Evolutionary conservation across 768 basidiomycete genomes (phyloP).

Genomic region (Termitomyces sp.): DNA sequence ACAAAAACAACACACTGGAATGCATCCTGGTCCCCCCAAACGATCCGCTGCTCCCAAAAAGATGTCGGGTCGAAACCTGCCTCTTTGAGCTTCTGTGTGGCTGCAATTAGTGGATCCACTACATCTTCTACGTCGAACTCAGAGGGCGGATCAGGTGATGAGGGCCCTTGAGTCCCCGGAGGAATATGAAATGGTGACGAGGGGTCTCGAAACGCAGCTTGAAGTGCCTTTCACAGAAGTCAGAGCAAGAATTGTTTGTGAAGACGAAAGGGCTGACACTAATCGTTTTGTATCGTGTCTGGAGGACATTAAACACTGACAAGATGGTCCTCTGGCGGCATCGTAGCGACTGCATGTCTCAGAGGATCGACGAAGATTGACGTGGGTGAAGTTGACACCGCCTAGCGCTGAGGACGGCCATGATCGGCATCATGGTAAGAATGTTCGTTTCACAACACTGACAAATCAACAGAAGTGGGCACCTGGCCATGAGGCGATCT

Average conservation of each 20-base stretch:
- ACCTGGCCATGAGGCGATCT: too few species aligned
- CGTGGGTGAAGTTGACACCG: background rate
- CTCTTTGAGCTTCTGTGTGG: constrained; percentile 32
- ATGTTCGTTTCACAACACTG: background rate
- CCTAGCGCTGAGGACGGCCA: background rate
- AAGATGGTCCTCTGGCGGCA: background rate
- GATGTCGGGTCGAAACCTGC: constrained; percentile 56
- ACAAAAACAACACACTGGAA: constrained; percentile 52
- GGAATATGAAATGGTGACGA: constrained; percentile 61
- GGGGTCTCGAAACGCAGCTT: constrained; percentile 57
- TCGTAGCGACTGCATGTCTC: constrained; percentile 2
- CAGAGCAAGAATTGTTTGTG: background rate
- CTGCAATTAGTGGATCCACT: constrained; percentile 30
- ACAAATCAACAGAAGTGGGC: background rate
- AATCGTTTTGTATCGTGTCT: constrained; percentile 6
- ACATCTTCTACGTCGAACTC: constrained; percentile 2
- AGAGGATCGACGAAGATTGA: background rate
- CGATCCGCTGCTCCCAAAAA: constrained; percentile 76
- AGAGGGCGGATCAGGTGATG: constrained; percentile 46
- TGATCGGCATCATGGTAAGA: background rate
- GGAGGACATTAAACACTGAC: background rate
- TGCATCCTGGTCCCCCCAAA: constrained; percentile 77
- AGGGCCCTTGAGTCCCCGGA: constrained; percentile 55
- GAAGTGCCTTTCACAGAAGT: constrained; percentile 41
- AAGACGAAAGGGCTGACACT: background rate